These are phyloP conservation scores for Acer yangbiense DNA, from an alignment of 345 rosid genomes.

Conservation along the genomic window DNA sequence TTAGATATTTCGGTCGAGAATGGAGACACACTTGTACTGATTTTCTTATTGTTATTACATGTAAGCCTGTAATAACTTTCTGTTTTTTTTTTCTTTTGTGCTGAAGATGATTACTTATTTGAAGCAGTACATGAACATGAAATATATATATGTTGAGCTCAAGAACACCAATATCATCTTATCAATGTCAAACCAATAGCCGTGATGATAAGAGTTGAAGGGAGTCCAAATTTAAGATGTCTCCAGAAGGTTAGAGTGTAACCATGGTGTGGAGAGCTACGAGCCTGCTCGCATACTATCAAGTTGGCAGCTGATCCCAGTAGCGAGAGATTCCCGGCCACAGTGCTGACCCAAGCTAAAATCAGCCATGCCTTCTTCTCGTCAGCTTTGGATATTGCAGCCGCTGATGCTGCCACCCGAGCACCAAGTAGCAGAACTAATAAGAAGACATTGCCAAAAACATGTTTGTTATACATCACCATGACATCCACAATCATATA, in stretches of 20 bases:
- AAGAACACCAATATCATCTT: conserved; percentile 26
- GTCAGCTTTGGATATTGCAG: conserved; percentile 44
- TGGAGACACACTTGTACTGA: too few species aligned
- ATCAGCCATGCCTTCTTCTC: conserved; percentile 89
- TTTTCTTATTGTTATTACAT: too few species aligned
- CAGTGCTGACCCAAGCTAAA: conserved; percentile 85
- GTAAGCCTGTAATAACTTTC: too few species aligned
- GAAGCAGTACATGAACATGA: neutral
- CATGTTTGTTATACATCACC: neutral
- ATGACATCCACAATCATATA: too few species aligned
- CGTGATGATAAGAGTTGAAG: conserved; percentile 71
- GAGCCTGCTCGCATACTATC: conserved; percentile 93
- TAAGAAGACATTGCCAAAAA: conserved; percentile 16
- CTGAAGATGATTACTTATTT: too few species aligned
- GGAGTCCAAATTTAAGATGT: conserved; percentile 75
- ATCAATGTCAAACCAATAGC: conserved; percentile 63
- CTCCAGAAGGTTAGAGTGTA: conserved; percentile 71
- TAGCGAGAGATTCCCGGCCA: conserved; percentile 81
- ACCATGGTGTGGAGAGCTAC: conserved; percentile 44
- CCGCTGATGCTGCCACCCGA: conserved; percentile 73
- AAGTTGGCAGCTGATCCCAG: conserved; percentile 89
- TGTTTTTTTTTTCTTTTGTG: too few species aligned
- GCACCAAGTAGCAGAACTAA: conserved; percentile 79
- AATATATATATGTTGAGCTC: neutral
- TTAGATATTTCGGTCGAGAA: too few species aligned